These are phyloP conservation scores for Dysphania ambrosioides DNA, from an alignment of 148 eudicot species.

Conservation along the genomic window DNA sequence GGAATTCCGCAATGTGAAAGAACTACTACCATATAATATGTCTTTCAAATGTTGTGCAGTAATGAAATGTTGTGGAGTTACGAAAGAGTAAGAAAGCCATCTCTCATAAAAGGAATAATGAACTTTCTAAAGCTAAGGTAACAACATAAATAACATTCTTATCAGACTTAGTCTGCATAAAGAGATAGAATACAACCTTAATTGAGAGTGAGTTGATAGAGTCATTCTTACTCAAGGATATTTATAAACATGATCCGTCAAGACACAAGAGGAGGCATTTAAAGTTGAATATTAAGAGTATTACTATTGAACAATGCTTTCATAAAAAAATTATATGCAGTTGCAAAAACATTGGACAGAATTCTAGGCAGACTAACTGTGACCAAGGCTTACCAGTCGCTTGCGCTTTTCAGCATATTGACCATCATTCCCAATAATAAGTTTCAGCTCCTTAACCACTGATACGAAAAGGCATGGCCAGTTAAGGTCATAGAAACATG, in stretches of 20 bases:
- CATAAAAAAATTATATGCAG: background rate
- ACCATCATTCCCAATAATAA: constrained; percentile 28
- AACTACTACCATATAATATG: background rate
- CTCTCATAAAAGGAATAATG: background rate
- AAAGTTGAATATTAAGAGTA: background rate
- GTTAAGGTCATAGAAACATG: background rate
- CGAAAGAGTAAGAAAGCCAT: background rate
- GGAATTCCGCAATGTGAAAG: background rate
- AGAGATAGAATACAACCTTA: no score
- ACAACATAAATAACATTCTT: background rate
- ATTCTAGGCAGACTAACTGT: background rate
- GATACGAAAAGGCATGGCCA: constrained; percentile 18
- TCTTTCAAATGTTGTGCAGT: background rate
- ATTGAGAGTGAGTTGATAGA: no score
- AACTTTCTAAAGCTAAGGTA: background rate
- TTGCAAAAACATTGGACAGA: background rate
- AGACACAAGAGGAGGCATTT: background rate
- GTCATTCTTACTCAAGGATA: background rate
- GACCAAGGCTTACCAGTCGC: constrained; percentile 33
- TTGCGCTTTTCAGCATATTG: constrained; percentile 35
- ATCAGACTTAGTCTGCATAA: no score
- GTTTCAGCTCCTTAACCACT: constrained; percentile 38
- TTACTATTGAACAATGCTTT: background rate
- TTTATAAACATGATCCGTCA: background rate
- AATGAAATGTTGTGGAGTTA: background rate